These are phyloP conservation scores for Hanseniaspora mollemarum DNA, from an alignment of 805 yeast species.

Conservation along the genomic window DNA sequence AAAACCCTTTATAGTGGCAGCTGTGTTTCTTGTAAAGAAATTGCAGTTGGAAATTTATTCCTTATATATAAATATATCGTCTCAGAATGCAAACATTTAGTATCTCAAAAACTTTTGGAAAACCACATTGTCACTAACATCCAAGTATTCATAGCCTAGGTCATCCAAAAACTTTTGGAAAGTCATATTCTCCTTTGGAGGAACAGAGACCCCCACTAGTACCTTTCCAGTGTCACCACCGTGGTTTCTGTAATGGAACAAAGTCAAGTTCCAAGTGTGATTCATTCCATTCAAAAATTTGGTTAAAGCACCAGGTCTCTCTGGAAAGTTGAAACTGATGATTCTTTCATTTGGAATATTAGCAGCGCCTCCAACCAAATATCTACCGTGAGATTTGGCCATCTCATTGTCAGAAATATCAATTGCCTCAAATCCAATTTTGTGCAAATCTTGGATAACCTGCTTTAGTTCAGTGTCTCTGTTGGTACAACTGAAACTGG, in stretches of 20 bases:
- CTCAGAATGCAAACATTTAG: slow-evolving; percentile 20
- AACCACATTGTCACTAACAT: slow-evolving; percentile 79
- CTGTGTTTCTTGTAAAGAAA: too few relatives aligned
- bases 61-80: too few relatives aligned
- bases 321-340: slow-evolving; percentile 87
- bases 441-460: slow-evolving; percentile 48
- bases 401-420: slow-evolving; percentile 88
- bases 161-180: slow-evolving; percentile 58
- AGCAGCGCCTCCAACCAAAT: slow-evolving; percentile 86
- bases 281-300: slow-evolving; percentile 63
- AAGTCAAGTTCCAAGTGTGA: slow-evolving; percentile 77
- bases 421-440: slow-evolving; percentile 57
- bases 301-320: slow-evolving; percentile 86
- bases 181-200: slow-evolving; percentile 51
- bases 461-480: slow-evolving; percentile 60
- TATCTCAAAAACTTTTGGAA: slow-evolving; percentile 61
- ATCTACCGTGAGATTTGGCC: slow-evolving; percentile 94
- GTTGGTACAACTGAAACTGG: slow-evolving; percentile 75
- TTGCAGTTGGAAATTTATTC: too few relatives aligned
- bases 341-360: slow-evolving; percentile 63
- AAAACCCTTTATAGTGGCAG: too few relatives aligned
- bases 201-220: slow-evolving; percentile 79
- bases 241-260: slow-evolving; percentile 94
- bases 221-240: slow-evolving; percentile 93
- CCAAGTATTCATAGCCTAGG: slow-evolving; percentile 64